These are phyloP conservation scores for Cordyceps tenuipes DNA, from an alignment of 2,329 filamentous ascomycete species.

Conservation along the genomic window DNA sequence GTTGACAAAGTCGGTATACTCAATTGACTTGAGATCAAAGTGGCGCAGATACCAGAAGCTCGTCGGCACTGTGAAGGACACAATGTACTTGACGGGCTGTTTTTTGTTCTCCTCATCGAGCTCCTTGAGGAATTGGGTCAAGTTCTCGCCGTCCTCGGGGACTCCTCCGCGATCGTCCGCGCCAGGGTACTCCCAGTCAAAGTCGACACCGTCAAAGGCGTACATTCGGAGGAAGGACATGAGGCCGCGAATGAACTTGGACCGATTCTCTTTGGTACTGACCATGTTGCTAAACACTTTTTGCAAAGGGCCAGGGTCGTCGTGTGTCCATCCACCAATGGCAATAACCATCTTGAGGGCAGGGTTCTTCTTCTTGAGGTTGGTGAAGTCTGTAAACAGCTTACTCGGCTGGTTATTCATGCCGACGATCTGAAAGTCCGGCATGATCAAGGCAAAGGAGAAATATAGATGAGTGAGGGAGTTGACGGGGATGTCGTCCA, in stretches of 20 bases:
- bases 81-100: no score
- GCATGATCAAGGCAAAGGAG: slow-evolving; percentile 30
- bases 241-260: slow-evolving; percentile 3
- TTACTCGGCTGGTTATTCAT: neutral
- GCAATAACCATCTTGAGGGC: neutral
- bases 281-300: slow-evolving; percentile 13
- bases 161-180: neutral
- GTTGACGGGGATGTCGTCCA: no score
- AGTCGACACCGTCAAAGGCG: slow-evolving; percentile 24
- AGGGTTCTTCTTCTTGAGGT: neutral
- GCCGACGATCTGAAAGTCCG: neutral
- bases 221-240: slow-evolving; percentile 18
- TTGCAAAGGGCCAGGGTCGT: slow-evolving; percentile 21
- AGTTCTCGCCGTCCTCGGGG: neutral
- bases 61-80: slow-evolving; percentile 14
- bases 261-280: neutral
- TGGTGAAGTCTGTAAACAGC: neutral
- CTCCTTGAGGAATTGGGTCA: no score
- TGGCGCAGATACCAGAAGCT: slow-evolving; percentile 22
- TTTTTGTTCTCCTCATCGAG: no score
- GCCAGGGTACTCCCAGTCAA: slow-evolving; percentile 24
- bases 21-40: slow-evolving; percentile 19
- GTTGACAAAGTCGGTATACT: slow-evolving; percentile 32
- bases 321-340: slow-evolving; percentile 33
- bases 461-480: no score